Conservation (phyloP, 129 eudicot species). For the Flaveria robusta region DNA sequence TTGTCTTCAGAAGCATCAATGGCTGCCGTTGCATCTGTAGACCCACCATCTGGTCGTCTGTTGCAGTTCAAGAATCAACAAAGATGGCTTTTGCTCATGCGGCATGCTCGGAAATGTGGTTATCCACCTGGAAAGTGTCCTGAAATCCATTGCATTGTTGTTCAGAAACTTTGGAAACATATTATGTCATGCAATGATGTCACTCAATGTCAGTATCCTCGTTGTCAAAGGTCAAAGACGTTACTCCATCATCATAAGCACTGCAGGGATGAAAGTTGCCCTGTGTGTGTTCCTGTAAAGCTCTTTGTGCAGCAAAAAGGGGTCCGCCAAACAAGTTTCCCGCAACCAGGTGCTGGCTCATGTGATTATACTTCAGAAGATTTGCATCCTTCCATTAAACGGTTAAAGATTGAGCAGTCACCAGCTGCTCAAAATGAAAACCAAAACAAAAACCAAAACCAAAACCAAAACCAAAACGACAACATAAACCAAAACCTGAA, state of each 20-base stretch:
- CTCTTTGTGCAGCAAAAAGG: slow-evolving; percentile 45
- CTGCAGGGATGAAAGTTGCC: slow-evolving; percentile 66
- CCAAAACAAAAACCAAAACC: neutral
- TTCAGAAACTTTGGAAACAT: slow-evolving; percentile 66
- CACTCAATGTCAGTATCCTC: slow-evolving; percentile 55
- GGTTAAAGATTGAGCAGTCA: slow-evolving; percentile 67
- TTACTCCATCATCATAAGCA: slow-evolving; percentile 56
- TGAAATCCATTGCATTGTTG: slow-evolving; percentile 48
- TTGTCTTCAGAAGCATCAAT: slow-evolving; percentile 54
- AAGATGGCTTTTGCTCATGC: slow-evolving; percentile 83
- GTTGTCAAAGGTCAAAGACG: slow-evolving; percentile 48
- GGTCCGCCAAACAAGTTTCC: slow-evolving; percentile 41
- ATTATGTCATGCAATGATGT: slow-evolving; percentile 46
- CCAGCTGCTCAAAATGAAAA: slow-evolving; percentile 40
- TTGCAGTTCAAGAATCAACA: slow-evolving; percentile 54
- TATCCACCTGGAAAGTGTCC: slow-evolving; percentile 73
- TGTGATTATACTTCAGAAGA: slow-evolving; percentile 52
- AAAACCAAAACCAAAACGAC: neutral
- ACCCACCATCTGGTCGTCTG: slow-evolving; percentile 42
- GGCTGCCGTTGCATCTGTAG: slow-evolving; percentile 40
- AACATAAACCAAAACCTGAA: neutral
- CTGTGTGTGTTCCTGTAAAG: slow-evolving; percentile 78
- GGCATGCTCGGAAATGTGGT: slow-evolving; percentile 79
- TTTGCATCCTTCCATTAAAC: slow-evolving; percentile 67
- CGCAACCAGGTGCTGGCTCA: slow-evolving; percentile 39